Conservation (phyloP, 2,329 filamentous ascomycete genomes). For the Pseudocercospora musae region DNA sequence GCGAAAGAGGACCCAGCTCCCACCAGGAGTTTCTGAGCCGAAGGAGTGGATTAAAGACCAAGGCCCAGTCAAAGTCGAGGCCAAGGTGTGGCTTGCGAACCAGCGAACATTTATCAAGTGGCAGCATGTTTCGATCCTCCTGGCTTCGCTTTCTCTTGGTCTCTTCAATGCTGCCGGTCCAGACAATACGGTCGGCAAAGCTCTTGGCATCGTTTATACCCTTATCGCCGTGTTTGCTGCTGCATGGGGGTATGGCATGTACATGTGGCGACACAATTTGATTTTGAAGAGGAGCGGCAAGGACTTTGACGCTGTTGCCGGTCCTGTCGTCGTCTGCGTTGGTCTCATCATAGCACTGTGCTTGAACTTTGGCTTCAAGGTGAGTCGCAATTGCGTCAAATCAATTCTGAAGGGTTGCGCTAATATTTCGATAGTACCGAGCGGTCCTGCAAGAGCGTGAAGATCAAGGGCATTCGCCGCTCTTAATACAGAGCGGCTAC, state of each 20-base stretch:
- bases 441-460: slow-evolving; percentile 20
- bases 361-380: slow-evolving; percentile 84
- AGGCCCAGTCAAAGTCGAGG: slow-evolving; percentile 87
- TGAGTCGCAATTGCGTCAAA: slow-evolving; percentile 3
- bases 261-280: slow-evolving; percentile 70
- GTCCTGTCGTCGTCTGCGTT: slow-evolving; percentile 77
- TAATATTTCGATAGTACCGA: slow-evolving; percentile 18
- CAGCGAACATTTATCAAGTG: slow-evolving; percentile 98
- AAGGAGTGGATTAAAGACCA: slow-evolving; percentile 90
- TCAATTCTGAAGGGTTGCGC: background rate
- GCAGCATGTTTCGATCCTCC: slow-evolving; percentile 89
- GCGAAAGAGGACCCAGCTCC: slow-evolving; percentile 56
- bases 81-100: slow-evolving; percentile 98
- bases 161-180: slow-evolving; percentile 84
- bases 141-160: slow-evolving; percentile 77
- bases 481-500: background rate
- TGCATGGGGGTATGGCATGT: slow-evolving; percentile 82
- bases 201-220: slow-evolving; percentile 80
- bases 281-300: slow-evolving; percentile 83
- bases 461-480: background rate
- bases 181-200: slow-evolving; percentile 68
- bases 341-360: slow-evolving; percentile 75
- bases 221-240: slow-evolving; percentile 78
- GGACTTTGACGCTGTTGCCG: slow-evolving; percentile 86
- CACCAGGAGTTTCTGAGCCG: slow-evolving; percentile 84